These are phyloP conservation scores for Flueggea neowawraea DNA, from an alignment of 441 rosid genomes.

Conservation along the genomic window DNA sequence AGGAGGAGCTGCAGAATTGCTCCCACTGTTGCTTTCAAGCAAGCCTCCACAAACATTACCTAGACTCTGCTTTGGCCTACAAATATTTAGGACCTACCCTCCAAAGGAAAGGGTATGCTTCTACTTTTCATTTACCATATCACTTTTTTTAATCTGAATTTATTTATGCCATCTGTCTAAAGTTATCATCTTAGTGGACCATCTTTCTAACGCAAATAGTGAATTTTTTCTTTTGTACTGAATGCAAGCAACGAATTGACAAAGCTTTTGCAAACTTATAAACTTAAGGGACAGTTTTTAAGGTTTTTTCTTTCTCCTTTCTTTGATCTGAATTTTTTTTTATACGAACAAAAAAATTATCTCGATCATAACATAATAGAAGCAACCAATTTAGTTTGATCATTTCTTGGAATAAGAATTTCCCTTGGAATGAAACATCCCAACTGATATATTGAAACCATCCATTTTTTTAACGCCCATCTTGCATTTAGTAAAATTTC, in stretches of 20 bases:
- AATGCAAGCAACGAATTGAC: slow-evolving; percentile 18
- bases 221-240: slow-evolving; percentile 8
- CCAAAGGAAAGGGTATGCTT: not conserved
- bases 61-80: slow-evolving; percentile 10
- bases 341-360: no score
- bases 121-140: not conserved
- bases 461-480: no score
- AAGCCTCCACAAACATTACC: slow-evolving; percentile 28
- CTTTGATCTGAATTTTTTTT: no score
- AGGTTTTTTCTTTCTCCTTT: no score
- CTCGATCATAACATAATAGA: no score
- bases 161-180: slow-evolving; percentile 2
- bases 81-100: not conserved
- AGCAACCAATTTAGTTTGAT: no score
- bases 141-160: not conserved
- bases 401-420: no score
- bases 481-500: no score
- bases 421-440: no score
- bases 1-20: slow-evolving; percentile 90
- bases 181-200: slow-evolving; percentile 21
- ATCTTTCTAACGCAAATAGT: slow-evolving; percentile 17
- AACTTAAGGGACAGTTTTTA: not conserved
- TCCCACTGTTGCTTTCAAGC: slow-evolving; percentile 98
- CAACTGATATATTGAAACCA: no score
- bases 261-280: slow-evolving; percentile 6